Conservation (phyloP, 495 filamentous ascomycete genomes). For the Trichoderma gamsii region DNA sequence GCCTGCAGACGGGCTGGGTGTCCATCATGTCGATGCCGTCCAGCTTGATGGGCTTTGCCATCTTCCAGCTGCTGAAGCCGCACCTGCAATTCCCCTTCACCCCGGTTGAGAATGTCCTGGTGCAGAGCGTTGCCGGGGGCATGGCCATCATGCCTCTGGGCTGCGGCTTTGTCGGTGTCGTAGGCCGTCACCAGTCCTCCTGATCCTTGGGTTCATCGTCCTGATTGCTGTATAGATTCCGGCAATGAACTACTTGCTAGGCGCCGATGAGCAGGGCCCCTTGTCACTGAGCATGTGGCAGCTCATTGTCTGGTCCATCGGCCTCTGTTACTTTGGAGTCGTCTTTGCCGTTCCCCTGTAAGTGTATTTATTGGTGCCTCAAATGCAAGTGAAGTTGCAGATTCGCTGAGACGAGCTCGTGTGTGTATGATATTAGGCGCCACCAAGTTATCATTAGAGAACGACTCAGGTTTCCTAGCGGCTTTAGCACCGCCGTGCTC, state of each 20-base stretch:
- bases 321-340: slow-evolving; percentile 91
- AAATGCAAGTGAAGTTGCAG: too few relatives aligned
- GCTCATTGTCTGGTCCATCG: slow-evolving; percentile 80
- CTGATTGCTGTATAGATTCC: slow-evolving; percentile 50
- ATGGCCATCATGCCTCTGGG: slow-evolving; percentile 97
- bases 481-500: slow-evolving; percentile 91
- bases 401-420: not conserved
- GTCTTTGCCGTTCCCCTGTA: slow-evolving; percentile 82
- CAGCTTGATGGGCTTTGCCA: slow-evolving; percentile 89
- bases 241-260: slow-evolving; percentile 80
- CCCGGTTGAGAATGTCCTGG: slow-evolving; percentile 93
- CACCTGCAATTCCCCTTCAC: slow-evolving; percentile 73
- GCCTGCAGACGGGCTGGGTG: slow-evolving; percentile 92
- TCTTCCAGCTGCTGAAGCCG: slow-evolving; percentile 75
- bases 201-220: not conserved
- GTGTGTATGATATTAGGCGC: slow-evolving; percentile 30
- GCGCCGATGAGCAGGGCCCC: slow-evolving; percentile 68
- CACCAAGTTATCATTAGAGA: slow-evolving; percentile 89
- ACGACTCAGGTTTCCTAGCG: slow-evolving; percentile 86
- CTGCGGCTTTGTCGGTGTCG: slow-evolving; percentile 85
- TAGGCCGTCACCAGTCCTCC: slow-evolving; percentile 16
- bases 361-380: slow-evolving; percentile 12
- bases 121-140: slow-evolving; percentile 91
- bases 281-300: slow-evolving; percentile 65
- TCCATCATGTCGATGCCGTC: slow-evolving; percentile 74